These are phyloP conservation scores for Barnettozyma hawaiiensis DNA, from an alignment of 1,139 yeast species.

Conservation along the genomic window DNA sequence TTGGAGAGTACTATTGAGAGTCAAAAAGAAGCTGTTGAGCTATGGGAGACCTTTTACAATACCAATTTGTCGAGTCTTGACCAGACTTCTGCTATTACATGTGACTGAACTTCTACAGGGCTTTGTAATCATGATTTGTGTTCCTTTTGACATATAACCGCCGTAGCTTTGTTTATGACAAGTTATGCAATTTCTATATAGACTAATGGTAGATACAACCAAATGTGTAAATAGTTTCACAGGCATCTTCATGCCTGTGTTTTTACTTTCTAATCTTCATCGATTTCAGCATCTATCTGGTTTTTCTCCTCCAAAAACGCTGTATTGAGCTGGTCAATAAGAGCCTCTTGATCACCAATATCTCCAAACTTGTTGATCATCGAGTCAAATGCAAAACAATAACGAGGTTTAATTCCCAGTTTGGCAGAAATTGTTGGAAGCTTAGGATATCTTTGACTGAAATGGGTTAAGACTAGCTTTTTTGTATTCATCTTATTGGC, in stretches of 20 bases:
- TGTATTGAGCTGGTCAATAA: slow-evolving; percentile 26
- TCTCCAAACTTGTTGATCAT: slow-evolving; percentile 44
- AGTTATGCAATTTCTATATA: neutral
- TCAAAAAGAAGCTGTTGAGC: slow-evolving; percentile 90
- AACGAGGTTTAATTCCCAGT: slow-evolving; percentile 28
- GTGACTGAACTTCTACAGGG: neutral
- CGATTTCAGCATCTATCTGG: slow-evolving; percentile 22
- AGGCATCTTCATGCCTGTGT: too few species aligned
- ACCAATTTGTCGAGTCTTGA: slow-evolving; percentile 10
- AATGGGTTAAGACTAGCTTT: slow-evolving; percentile 77
- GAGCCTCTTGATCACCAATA: slow-evolving; percentile 33
- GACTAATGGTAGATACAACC: too few species aligned
- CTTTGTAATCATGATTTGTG: neutral
- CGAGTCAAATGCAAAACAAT: slow-evolving; percentile 57
- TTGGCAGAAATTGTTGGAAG: slow-evolving; percentile 38
- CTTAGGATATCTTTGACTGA: slow-evolving; percentile 83
- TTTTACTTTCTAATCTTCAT: slow-evolving; percentile 7
- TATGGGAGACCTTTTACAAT: slow-evolving; percentile 83
- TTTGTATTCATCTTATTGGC: slow-evolving; percentile 68
- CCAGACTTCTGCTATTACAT: neutral
- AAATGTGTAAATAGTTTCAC: too few species aligned
- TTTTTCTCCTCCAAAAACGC: slow-evolving; percentile 29
- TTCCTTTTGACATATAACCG: neutral
- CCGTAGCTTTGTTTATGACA: neutral
- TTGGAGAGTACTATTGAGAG: slow-evolving; percentile 88